phyloP scores from a whole-genome alignment of 257 asterid genomes.

The Nicotiana obtusifolia region DNA sequence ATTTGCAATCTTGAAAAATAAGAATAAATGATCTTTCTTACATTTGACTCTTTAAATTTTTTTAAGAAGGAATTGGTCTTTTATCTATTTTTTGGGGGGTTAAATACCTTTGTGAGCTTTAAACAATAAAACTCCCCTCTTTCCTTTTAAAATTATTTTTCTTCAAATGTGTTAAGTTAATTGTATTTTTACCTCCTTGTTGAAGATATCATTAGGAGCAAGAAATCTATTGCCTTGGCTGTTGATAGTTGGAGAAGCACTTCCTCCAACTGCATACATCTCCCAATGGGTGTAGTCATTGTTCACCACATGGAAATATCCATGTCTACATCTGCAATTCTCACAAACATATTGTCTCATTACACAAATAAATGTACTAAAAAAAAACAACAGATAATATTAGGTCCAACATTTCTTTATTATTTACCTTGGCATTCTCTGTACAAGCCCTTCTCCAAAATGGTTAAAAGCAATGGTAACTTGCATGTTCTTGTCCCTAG shows the following conservation, averaged over 20 bases:
- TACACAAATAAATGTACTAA: neutral
- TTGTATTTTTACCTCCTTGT: constrained; percentile 50
- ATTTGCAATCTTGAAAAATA: no score
- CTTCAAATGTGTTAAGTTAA: neutral
- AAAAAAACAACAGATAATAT: neutral
- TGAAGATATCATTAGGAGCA: constrained; percentile 50
- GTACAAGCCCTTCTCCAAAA: constrained; percentile 88
- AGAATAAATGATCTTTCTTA: no score
- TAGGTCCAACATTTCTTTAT: neutral
- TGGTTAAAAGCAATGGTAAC: constrained; percentile 89
- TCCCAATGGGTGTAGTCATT: constrained; percentile 95
- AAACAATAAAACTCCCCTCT: neutral
- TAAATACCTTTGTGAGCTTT: neutral
- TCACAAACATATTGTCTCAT: neutral
- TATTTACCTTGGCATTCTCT: constrained; percentile 84
- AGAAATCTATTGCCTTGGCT: constrained; percentile 86
- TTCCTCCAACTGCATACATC: constrained; percentile 94
- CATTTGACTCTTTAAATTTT: no score
- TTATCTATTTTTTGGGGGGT: neutral
- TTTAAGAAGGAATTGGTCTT: no score
- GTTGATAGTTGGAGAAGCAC: constrained; percentile 84
- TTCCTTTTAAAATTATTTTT: neutral
- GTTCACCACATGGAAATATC: constrained; percentile 92
- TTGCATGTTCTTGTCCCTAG: constrained; percentile 68
- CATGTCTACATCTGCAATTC: constrained; percentile 70